Base-by-base conservation (phyloP, 2,329 filamentous ascomycete genomes). In the Didymellaceae sp. region DNA sequence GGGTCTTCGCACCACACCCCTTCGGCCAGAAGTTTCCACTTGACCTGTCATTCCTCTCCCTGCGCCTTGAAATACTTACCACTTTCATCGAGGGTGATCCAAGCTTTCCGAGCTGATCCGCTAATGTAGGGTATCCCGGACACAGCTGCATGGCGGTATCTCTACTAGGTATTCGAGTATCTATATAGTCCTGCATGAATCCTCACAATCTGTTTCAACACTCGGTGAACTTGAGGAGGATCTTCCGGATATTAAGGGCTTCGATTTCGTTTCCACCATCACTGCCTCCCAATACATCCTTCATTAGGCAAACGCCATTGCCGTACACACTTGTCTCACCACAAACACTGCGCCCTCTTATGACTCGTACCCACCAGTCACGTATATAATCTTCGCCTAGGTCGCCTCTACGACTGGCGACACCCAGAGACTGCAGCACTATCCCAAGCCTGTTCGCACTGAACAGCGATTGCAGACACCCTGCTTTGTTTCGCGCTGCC, bases 81-180 rank as follows among this genome's bases (percentile, higher is more conserved):
- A 48, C 52, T 68, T 64, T 54, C 38, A 62, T 62, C 59, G 50
- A 62, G 51, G 54, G 67, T 58, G 58, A 65, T 62, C 67, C 66
- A 71, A 71, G 68, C 69, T 71, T 71, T 66, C 61, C 64, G 58
- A 58, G 58, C 58, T 59, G 58, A 54, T 68, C 65, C 65, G 64
- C 68, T 71, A 71, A 65, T 61, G 65, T 52, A 65, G 62, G 54
- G 59, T 56, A 55, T 59, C 59, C 62, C 63, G 61, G 61, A 64
- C 45, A 61, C 54, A 55, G 57, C 52, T 47, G 50, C 57, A 53
- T 54, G 52, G 51, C 34, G 40, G 57, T 61, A 63, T 63, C 64
- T 64, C 47, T 56, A 49, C 46, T 40, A 38, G 45, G 46, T 51
- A 35, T 26, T 21, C 56, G 38, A 40, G 22, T 26, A 16, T 48